Evolutionary conservation across 306 rosid species (phyloP).

Genomic region (Comarum palustre): DNA sequence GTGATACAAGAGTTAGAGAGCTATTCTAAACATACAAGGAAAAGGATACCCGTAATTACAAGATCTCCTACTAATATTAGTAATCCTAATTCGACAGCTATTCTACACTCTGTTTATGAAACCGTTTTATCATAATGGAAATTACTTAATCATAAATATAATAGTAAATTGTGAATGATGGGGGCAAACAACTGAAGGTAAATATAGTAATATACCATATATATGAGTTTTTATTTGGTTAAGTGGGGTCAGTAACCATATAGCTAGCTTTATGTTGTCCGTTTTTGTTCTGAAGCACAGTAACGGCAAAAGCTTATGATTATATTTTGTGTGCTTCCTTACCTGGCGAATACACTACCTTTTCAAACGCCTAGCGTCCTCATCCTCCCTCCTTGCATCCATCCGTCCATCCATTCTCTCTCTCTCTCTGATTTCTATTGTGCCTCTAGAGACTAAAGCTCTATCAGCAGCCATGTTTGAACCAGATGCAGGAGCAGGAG

Average conservation of each 20-base stretch:
- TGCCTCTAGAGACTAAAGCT: neutral
- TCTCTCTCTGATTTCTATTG: neutral
- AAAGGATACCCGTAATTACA: neutral
- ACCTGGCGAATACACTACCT: constrained; percentile 25
- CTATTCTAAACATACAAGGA: no score
- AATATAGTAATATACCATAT: no score
- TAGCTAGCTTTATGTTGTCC: constrained; percentile 14
- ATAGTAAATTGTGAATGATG: neutral
- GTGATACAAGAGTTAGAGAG: no score
- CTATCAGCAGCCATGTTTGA: constrained; percentile 18
- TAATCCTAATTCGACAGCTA: no score
- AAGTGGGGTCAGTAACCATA: constrained; percentile 21
- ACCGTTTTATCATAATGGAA: neutral
- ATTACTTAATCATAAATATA: neutral
- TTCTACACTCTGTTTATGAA: neutral
- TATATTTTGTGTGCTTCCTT: constrained; percentile 39
- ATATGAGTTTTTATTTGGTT: neutral
- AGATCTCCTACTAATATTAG: no score
- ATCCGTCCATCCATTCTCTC: neutral
- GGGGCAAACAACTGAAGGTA: neutral
- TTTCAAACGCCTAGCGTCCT: constrained; percentile 20
- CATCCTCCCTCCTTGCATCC: neutral
- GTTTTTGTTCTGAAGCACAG: constrained; percentile 37
- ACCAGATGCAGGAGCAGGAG: constrained; percentile 14
- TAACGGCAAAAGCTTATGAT: constrained; percentile 49